Base-by-base conservation (phyloP, 352 stramenopile genomes). In the Pythium utonaiense region DNA sequence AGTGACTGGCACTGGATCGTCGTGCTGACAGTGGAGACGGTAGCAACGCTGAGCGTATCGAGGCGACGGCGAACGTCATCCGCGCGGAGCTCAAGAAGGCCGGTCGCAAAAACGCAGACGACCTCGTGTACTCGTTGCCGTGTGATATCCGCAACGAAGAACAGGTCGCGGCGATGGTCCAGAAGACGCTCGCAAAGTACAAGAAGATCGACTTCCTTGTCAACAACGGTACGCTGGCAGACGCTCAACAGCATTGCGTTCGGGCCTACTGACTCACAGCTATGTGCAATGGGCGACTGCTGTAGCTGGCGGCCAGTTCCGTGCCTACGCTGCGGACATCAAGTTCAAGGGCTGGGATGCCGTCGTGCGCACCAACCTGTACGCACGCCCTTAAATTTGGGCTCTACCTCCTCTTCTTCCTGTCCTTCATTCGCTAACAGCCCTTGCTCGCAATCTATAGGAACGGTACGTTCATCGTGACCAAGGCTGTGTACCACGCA, bases 161-260 rank as follows among this genome's bases (percentile, higher is more conserved):
- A 16, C 71, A 91, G 57, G 74, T 85, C 30, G 61, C 55, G 6
- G 31, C 64, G 17, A 68, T 69, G 65, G 54, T 68, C 21, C 40
- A 84, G 45, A 72, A 75, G 34, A 84, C 75, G 31, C 59, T 98
- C 45, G 68, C 81, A 60, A 88, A 80, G 57, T 96, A 83, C 67
- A 82, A 87, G 49, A 76, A 81, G 25, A 75, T 98, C 28, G 80
- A 98, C 69, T 90, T 97, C 49, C 71, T 98, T 27, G 75, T 98
- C 16, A 98, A 98, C 74, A 98, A 98, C 67, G 91, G 78, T 86
- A 34, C n/a, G n/a, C n/a, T n/a, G n/a, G n/a, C n/a, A n/a, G n/a
- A n/a, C n/a, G n/a, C n/a, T 28, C 42, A 50, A 24, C 13, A 12
- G 19, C 42, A 28, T 24, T 28, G 13, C 14, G 42, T 50, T 24